A percentile compares a stretch with the other conserved stretches of the same genome.
These are phyloP conservation scores for Ophiostoma montium DNA, from an alignment of 2,329 filamentous ascomycete species.

Conservation along the genomic window DNA sequence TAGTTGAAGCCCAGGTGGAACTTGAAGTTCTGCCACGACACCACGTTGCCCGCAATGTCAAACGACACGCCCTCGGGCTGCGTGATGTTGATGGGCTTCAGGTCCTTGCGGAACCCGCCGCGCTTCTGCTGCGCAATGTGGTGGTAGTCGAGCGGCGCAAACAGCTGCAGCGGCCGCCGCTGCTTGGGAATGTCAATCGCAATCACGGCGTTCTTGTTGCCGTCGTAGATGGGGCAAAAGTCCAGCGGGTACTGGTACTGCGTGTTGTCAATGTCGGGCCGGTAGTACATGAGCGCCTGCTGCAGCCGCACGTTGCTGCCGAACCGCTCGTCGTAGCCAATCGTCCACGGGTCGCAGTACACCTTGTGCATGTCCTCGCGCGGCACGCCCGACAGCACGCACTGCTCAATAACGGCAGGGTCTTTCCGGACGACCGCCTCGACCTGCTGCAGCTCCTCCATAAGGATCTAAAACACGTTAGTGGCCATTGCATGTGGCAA, in stretches of 20 bases:
- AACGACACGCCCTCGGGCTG: constrained; percentile 80
- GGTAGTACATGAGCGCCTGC: constrained; percentile 92
- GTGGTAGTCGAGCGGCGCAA: constrained; percentile 66
- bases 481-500: not conserved
- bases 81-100: constrained; percentile 65
- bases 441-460: constrained; percentile 75
- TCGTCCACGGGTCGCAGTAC: constrained; percentile 93
- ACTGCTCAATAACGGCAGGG: constrained; percentile 81
- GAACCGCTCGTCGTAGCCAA: constrained; percentile 84
- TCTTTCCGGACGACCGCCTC: constrained; percentile 65
- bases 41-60: constrained; percentile 44
- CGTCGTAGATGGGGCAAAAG: constrained; percentile 85
- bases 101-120: constrained; percentile 60
- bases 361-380: constrained; percentile 84
- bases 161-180: constrained; percentile 59
- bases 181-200: constrained; percentile 73
- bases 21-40: constrained; percentile 89
- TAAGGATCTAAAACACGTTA: constrained; percentile 46
- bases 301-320: constrained; percentile 67
- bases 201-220: constrained; percentile 63
- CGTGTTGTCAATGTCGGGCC: constrained; percentile 69
- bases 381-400: constrained; percentile 66
- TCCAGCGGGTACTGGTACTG: constrained; percentile 88
- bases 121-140: constrained; percentile 55
- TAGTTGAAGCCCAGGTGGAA: constrained; percentile 94